Evolutionary conservation across 805 yeast genomes (phyloP).

Genomic region (Pichia scutulata): DNA sequence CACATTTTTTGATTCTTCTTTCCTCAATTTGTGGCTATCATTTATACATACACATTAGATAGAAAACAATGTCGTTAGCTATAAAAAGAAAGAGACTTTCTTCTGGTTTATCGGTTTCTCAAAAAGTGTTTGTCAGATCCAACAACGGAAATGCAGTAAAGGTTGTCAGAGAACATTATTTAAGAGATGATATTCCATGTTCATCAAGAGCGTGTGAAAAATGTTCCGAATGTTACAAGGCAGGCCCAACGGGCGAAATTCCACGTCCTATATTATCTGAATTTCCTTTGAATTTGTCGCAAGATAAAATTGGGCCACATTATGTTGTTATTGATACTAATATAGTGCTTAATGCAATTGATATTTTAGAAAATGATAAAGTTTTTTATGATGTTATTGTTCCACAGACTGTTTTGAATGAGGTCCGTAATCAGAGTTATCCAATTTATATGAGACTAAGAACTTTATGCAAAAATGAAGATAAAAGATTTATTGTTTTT

Average conservation of each 20-base stretch:
- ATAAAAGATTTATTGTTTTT: conserved; percentile 80
- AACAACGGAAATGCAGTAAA: conserved; percentile 86
- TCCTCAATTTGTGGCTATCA: not conserved
- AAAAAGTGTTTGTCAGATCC: conserved; percentile 87
- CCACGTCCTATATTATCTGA: conserved; percentile 61
- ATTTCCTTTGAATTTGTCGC: conserved; percentile 42
- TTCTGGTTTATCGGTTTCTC: conserved; percentile 59
- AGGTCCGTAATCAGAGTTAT: conserved; percentile 77
- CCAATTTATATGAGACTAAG: conserved; percentile 85
- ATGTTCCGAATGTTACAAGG: conserved; percentile 49
- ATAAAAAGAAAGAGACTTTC: conserved; percentile 36
- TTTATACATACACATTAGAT: too few relatives aligned
- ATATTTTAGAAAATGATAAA: conserved; percentile 67
- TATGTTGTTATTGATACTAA: conserved; percentile 85
- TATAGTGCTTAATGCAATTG: conserved; percentile 81
- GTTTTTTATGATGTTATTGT: conserved; percentile 84
- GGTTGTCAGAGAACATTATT: conserved; percentile 88
- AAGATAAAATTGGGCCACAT: conserved; percentile 51
- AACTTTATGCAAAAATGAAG: conserved; percentile 63
- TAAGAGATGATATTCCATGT: conserved; percentile 90
- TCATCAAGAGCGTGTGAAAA: conserved; percentile 59
- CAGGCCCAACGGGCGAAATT: conserved; percentile 62
- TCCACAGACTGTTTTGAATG: conserved; percentile 94
- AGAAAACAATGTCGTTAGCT: not conserved
- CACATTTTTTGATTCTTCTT: too few relatives aligned